Conservation (phyloP, 345 rosid species). For the Moricandia arvensis region DNA sequence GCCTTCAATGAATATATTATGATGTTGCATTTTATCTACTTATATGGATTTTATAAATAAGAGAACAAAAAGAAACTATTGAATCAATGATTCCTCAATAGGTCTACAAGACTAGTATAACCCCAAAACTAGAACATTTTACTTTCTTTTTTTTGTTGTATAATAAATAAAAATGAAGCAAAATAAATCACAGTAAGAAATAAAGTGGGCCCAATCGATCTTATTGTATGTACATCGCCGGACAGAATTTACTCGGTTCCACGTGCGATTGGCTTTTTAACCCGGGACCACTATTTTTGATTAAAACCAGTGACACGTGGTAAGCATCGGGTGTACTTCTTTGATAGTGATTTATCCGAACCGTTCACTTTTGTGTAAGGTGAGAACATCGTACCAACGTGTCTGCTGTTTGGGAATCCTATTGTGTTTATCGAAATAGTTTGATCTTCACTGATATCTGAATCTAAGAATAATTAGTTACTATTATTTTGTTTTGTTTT, state of each 20-base stretch:
- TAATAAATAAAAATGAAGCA: background rate
- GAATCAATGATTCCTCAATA: background rate
- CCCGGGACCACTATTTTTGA: conserved; percentile 19
- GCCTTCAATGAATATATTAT: too few species aligned
- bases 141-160: background rate
- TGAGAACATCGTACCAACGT: conserved; percentile 36
- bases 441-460: conserved; percentile 17
- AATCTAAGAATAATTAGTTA: conserved; percentile 1
- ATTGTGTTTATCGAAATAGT: conserved; percentile 31
- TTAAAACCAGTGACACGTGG: conserved; percentile 1
- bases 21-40: background rate
- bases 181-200: background rate
- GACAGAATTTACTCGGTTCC: conserved; percentile 29
- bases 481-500: background rate
- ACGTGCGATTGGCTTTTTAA: conserved; percentile 21
- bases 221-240: conserved; percentile 25
- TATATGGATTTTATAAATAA: background rate
- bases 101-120: background rate
- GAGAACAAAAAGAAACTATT: background rate
- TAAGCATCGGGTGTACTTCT: conserved; percentile 10
- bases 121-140: background rate
- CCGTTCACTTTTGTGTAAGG: conserved; percentile 4
- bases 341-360: background rate
- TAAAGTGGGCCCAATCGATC: background rate
- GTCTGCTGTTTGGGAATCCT: conserved; percentile 36